Evolutionary conservation across 768 basidiomycete genomes (phyloP).

Genomic region (Trametes punicea): DNA sequence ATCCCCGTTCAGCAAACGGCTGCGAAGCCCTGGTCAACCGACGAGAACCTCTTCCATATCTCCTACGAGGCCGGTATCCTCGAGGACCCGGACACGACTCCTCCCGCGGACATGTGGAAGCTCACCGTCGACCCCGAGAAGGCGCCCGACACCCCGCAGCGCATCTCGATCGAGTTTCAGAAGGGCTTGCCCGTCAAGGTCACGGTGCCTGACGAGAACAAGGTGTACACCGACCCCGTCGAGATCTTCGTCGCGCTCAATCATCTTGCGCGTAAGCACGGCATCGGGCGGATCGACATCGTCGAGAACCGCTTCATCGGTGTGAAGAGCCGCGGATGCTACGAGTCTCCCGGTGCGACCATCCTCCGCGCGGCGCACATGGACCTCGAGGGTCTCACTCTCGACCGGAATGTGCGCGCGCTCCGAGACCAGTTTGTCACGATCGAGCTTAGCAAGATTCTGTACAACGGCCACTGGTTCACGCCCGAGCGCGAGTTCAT

Average conservation of each 20-base stretch:
- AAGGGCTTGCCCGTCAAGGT: slow-evolving; percentile 86
- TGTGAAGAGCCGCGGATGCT: slow-evolving; percentile 99
- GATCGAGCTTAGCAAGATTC: slow-evolving; percentile 79
- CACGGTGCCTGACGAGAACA: slow-evolving; percentile 47
- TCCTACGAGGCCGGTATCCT: slow-evolving; percentile 99
- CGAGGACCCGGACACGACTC: slow-evolving; percentile 93
- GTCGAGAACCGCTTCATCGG: slow-evolving; percentile 99
- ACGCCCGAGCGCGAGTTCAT: slow-evolving; percentile 98
- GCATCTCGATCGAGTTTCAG: slow-evolving; percentile 81
- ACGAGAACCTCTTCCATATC: slow-evolving; percentile 99
- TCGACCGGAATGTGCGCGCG: slow-evolving; percentile 94
- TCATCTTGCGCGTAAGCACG: slow-evolving; percentile 89
- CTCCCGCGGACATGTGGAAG: slow-evolving; percentile 99
- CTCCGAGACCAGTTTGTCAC: slow-evolving; percentile 95
- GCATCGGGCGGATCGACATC: slow-evolving; percentile 95
- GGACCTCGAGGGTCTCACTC: slow-evolving; percentile 95
- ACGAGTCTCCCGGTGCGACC: slow-evolving; percentile 95
- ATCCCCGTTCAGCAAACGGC: slow-evolving; percentile 95
- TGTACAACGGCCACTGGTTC: slow-evolving; percentile 99
- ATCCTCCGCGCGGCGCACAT: slow-evolving; percentile 94
- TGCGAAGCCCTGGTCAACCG: slow-evolving; percentile 98
- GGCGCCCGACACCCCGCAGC: slow-evolving; percentile 77
- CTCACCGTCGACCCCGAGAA: slow-evolving; percentile 80
- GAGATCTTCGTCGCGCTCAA: slow-evolving; percentile 93
- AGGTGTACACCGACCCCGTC: slow-evolving; percentile 84